Evolutionary conservation across 2,329 filamentous ascomycete genomes (phyloP), one percentile per base, ranked within the genome.

Genomic region (Beauveria asiatica): DNA sequence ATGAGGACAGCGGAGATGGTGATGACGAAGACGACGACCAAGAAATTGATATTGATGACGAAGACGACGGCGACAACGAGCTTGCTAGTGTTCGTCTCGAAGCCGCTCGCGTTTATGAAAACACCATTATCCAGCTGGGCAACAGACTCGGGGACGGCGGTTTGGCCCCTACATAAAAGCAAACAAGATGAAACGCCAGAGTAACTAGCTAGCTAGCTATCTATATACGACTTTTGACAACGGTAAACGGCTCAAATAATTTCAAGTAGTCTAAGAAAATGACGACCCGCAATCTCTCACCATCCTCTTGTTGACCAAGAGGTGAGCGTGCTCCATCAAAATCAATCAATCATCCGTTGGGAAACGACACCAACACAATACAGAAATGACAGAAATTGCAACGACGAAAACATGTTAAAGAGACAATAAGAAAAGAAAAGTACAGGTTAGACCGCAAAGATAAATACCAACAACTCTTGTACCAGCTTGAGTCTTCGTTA

Each of bases 51-150:
- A 16, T 53, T 5, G 51, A 42, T 30, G 54, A 59, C 8, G 56
- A 59, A 1, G 70, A 70, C 0, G 75, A 77, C 1, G 74, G 74
- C 0, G 74, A 73, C 0, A 70, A 75, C 3, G 73, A 75, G n/a
- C 48, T 50, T 33, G 48, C 48, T 17, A 11, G 79, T 39, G 69
- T 84, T 65, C 80, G 89, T 64, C 84, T 92, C 80, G 86, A 88
- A 64, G 83, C 89, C 54, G 89, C 86, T 0, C 81, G 81, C 64
- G 85, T 95, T 2, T 96, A 94, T 73, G 89, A 94, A 70, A 82
- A 82, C 66, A 94, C 90, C 0, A 83, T 96, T 64, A 81, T 90
- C 44, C 81, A 89, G 68, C 73, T 96, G 16, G 90, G 88, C 0
- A 85, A 87, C 67, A 79, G 82, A 11, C 73, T 94, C 30, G 86